Evolutionary conservation across 2,329 filamentous ascomycete genomes (phyloP).

Genomic region (Trichoderma oligosporum): DNA sequence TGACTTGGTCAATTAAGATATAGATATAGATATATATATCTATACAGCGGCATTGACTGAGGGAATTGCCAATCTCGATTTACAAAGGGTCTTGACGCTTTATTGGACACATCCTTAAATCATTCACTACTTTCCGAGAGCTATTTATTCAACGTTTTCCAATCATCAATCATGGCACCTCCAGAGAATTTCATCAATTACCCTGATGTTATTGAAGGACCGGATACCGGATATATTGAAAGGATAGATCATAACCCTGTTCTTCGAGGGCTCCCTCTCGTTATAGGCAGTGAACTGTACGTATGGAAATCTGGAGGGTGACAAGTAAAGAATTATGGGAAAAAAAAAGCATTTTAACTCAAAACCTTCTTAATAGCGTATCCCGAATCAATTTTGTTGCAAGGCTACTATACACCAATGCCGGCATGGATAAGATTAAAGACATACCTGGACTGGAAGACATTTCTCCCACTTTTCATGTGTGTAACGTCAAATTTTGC

Average conservation of each 20-base stretch:
- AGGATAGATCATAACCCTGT: slow-evolving; percentile 60
- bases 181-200: slow-evolving; percentile 41
- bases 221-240: slow-evolving; percentile 36
- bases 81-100: neutral
- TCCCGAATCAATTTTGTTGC: slow-evolving; percentile 59
- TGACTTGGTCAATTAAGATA: too few species aligned
- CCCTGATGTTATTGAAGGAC: slow-evolving; percentile 35
- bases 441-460: slow-evolving; percentile 46
- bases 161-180: slow-evolving; percentile 26
- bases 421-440: slow-evolving; percentile 49
- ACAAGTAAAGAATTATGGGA: neutral
- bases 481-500: slow-evolving; percentile 31
- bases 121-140: neutral
- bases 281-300: slow-evolving; percentile 59
- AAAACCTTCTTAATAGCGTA: slow-evolving; percentile 43
- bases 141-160: neutral
- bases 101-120: neutral
- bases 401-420: slow-evolving; percentile 66
- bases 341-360: too few species aligned
- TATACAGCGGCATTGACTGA: neutral
- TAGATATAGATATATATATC: neutral
- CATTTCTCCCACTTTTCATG: slow-evolving; percentile 45
- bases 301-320: neutral
- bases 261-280: slow-evolving; percentile 62
- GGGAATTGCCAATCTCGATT: too few species aligned